Conservation (phyloP, 2,329 filamentous ascomycete genomes). For the Trichophyton equinum region DNA sequence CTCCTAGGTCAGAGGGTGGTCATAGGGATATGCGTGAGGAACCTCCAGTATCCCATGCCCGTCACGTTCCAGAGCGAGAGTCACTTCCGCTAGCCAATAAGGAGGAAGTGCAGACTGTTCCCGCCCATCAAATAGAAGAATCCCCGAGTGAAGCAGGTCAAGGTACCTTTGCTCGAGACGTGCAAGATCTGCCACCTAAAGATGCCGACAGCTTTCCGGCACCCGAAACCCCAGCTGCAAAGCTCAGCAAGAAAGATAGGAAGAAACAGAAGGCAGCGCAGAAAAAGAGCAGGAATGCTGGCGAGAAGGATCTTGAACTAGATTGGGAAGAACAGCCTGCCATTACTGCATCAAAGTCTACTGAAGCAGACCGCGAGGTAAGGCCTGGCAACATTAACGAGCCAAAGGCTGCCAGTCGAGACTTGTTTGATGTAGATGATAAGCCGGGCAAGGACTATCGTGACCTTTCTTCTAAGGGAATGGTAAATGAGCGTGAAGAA, state of each 20-base stretch:
- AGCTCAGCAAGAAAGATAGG: conserved; percentile 10
- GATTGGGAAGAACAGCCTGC: conserved; percentile 3
- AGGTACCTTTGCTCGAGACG: background rate
- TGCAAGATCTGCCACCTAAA: background rate
- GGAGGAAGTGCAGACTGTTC: background rate
- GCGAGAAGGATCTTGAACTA: background rate
- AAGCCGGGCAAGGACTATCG: background rate
- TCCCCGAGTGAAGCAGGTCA: background rate
- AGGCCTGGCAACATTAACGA: background rate
- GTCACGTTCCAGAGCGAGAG: conserved; percentile 12
- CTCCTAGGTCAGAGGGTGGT: conserved; percentile 9
- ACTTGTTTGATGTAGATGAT: conserved; percentile 11
- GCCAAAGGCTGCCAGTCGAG: background rate
- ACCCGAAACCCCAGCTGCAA: background rate
- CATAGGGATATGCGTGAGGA: conserved; percentile 11
- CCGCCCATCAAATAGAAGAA: background rate
- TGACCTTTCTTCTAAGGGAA: background rate
- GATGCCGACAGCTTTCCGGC: background rate
- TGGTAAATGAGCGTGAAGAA: background rate
- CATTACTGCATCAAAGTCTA: background rate
- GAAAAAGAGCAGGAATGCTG: conserved; percentile 20
- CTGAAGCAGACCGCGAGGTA: background rate
- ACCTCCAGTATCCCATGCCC: background rate
- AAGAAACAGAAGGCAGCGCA: conserved; percentile 32
- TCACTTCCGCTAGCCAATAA: conserved; percentile 6